Conservation (phyloP, 306 rosid species). For the Macrotyloma uniflorum region DNA sequence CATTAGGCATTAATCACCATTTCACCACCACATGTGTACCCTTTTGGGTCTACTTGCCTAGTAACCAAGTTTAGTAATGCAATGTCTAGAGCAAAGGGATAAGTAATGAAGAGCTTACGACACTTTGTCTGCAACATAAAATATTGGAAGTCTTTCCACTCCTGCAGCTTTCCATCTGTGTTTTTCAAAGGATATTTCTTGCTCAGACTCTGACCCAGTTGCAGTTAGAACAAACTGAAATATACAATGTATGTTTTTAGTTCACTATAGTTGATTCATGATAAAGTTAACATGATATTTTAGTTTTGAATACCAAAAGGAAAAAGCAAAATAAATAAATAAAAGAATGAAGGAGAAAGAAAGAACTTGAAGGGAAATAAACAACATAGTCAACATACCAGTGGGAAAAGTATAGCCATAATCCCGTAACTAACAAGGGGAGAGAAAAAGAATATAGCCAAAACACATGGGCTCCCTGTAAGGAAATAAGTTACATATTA, state of each 20-base stretch:
- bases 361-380: slow-evolving; percentile 21
- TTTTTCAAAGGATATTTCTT: slow-evolving; percentile 63
- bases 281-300: slow-evolving; percentile 23
- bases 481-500: slow-evolving; percentile 38
- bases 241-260: background rate
- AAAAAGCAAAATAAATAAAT: background rate
- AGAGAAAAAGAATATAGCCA: slow-evolving; percentile 80
- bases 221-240: slow-evolving; percentile 95
- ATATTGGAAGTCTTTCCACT: slow-evolving; percentile 80
- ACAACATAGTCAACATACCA: slow-evolving; percentile 57
- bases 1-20: slow-evolving; percentile 22
- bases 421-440: slow-evolving; percentile 89
- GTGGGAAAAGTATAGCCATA: slow-evolving; percentile 87
- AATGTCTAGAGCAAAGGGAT: slow-evolving; percentile 34
- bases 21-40: background rate
- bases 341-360: slow-evolving; percentile 7
- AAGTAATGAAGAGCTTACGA: slow-evolving; percentile 64
- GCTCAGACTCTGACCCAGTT: slow-evolving; percentile 74
- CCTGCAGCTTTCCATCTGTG: slow-evolving; percentile 65
- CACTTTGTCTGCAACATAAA: slow-evolving; percentile 68
- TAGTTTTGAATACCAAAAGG: slow-evolving; percentile 1
- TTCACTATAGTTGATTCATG: slow-evolving; percentile 9
- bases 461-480: slow-evolving; percentile 94
- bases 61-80: slow-evolving; percentile 15
- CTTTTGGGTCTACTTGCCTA: slow-evolving; percentile 21